These are phyloP conservation scores for Mortierella sp. DNA, from an alignment of 371 early-diverging fungal genomes.

Conservation along the genomic window DNA sequence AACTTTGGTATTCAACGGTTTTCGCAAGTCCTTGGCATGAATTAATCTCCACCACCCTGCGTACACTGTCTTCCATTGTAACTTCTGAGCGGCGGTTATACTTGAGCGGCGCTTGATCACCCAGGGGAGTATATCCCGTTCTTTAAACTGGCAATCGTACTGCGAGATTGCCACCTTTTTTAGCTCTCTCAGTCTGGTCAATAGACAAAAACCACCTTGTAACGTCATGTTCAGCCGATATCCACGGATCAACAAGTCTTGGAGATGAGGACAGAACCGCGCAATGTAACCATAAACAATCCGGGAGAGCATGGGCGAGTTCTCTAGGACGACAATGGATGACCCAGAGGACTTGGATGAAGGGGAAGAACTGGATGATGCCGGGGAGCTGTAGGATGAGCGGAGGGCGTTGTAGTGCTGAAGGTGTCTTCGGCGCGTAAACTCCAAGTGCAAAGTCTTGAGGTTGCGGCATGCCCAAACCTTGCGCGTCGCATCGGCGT, in stretches of 20 bases:
- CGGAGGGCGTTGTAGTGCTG: background rate
- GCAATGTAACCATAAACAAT: conserved; percentile 34
- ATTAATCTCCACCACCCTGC: conserved; percentile 18
- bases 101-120: conserved; percentile 11
- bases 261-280: conserved; percentile 19
- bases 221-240: conserved; percentile 28
- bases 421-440: conserved; percentile 14
- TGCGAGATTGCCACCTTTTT: conserved; percentile 15
- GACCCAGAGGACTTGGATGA: background rate
- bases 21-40: conserved; percentile 14
- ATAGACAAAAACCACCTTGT: conserved; percentile 19
- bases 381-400: background rate
- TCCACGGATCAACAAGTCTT: conserved; percentile 21
- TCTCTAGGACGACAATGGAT: conserved; percentile 6
- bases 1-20: background rate
- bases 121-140: conserved; percentile 35
- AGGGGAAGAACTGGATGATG: background rate
- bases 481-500: background rate
- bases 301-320: conserved; percentile 21
- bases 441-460: conserved; percentile 29
- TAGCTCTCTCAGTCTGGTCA: conserved; percentile 21
- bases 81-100: conserved; percentile 3
- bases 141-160: conserved; percentile 16
- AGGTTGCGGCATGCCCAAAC: conserved; percentile 38
- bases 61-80: conserved; percentile 13